Evolutionary conservation across 768 basidiomycete species (phyloP), one percentile per base, ranked within the genome.

Genomic region (Leccinum barrowsii): DNA sequence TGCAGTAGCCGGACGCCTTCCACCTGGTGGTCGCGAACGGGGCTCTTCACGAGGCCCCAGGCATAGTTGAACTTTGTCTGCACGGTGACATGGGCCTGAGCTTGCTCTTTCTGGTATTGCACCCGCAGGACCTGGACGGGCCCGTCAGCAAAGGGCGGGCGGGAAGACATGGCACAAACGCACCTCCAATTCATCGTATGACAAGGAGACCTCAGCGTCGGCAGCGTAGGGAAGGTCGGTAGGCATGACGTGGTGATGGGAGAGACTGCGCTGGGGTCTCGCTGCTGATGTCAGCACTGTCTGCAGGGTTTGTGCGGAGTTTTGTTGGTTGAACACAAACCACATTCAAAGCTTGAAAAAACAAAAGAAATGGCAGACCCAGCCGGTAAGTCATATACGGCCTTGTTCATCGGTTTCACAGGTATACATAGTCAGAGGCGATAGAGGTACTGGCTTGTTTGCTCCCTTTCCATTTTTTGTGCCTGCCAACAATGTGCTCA

Each of bases 31-130:
- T 91, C 87, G 44, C 84, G 82, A 64, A 84, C 73, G 12, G 90
- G 90, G 66, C 91, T 92, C 79, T 98, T 98, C 54, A 98, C 92
- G 32, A 96, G 79, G 2, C 96, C 96, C 96, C 96, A 97, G 42
- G 92, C 85, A 74, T 89, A 95, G 77, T 98, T 98, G 79, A 99
- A 99, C 72, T 93, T 95, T 42, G 94, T 96, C 76, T 99, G 97
- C 7, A 88, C 83, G 10, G 92, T 93, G 58, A 97, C 82, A 73
- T 96, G 94, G 52, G 85, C 81, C 62, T 93, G 87, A 1, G 82
- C 78, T 19, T 85, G 77, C 72, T 99, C 96, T 73, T 87, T 93
- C 80, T 92, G 84, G 75, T 96, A 95, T 69, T 98, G 95, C 57
- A 81, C 67, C 58, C 87, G 79, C 46, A 98, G 78, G 4, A 98